Base-by-base conservation (phyloP, 179 eudicot species). In the Sideroxylon spinosum region DNA sequence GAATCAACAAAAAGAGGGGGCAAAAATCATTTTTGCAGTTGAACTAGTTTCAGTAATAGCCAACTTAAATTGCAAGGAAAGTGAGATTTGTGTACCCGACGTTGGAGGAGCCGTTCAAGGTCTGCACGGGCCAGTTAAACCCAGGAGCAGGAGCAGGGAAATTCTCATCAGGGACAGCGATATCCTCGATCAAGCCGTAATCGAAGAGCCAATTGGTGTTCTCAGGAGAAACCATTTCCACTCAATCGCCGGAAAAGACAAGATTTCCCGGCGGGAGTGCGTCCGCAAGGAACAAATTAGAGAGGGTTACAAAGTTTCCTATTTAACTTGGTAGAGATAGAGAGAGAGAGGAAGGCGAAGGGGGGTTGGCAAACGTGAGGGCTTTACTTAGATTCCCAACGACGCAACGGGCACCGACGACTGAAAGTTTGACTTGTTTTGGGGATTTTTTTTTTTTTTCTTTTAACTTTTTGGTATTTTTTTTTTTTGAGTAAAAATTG, bases 151-250 rank as follows among this genome's bases (percentile, higher is more conserved):
- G 82, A 68, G 79, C 78, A 22, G 85, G 4, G 46, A 86, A 87
- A 74, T 80, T 84, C 55, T 79, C 80, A 74, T 84, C 89, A 22
- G 91, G 85, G 69, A 82, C 87, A 76, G 84, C 68, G 52, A 83
- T 79, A 72, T 91, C 91, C n/a, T 92, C 92, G 14, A 85, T 86
- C 68, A 89, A 74, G 12, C 86, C 89, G 67, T 88, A 89, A 82
- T 90, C 92, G 74, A 74, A 86, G 7, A 92, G 69, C 93, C 89
- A 92, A 82, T 88, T 88, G 67, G 88, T 75, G 85, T 86, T 85
- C 59, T 92, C 97, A 72, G 90, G 89, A 1, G 91, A 88, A 70
- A 80, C 89, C 91, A 89, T 91, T 66, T 78, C 81, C 75, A 73
- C 37, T 55, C 46, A 70, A 28, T 71, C 32, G 81, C 84, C 85